A percentile compares a stretch with the other conserved stretches of the same genome.
These are phyloP conservation scores for Globisporangium camurandrum DNA, from an alignment of 352 stramenopile species.

Conservation along the genomic window DNA sequence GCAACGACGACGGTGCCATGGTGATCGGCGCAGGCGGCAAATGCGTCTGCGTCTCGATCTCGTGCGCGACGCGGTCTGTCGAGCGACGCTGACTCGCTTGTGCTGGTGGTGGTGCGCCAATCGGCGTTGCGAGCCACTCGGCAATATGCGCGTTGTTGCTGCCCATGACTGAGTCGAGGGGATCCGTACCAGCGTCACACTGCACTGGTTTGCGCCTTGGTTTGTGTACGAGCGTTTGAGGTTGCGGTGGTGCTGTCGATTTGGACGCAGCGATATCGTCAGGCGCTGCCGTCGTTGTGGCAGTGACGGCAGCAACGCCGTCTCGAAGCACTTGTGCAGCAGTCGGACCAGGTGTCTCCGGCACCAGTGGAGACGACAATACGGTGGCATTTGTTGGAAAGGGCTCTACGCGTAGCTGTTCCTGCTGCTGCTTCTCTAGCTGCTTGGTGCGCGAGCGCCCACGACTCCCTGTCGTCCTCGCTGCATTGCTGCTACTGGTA, in stretches of 20 bases:
- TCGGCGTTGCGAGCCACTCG: not conserved
- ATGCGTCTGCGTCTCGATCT: slow-evolving; percentile 45
- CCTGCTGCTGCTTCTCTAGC: too few species aligned
- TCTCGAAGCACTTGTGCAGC: too few species aligned
- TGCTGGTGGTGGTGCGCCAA: not conserved
- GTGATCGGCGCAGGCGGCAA: slow-evolving; percentile 27
- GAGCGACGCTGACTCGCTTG: too few species aligned
- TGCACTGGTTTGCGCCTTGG: slow-evolving; percentile 15
- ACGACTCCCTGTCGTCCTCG: too few species aligned
- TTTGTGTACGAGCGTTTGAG: not conserved
- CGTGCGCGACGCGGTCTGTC: slow-evolving; percentile 15
- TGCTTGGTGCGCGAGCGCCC: too few species aligned
- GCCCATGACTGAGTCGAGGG: slow-evolving; percentile 41
- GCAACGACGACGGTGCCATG: slow-evolving; percentile 1
- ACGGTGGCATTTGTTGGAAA: too few species aligned
- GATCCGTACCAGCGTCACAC: slow-evolving; percentile 39
- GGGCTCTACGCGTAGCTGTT: not conserved
- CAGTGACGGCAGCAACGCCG: too few species aligned
- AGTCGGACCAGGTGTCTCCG: too few species aligned
- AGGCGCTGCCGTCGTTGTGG: too few species aligned
- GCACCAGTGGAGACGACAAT: too few species aligned
- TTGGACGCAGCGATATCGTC: not conserved
- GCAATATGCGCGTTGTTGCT: not conserved
- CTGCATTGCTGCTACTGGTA: too few species aligned
- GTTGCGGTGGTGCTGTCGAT: not conserved